Evolutionary conservation across 2,329 filamentous ascomycete genomes (phyloP).

Genomic region (Emericellopsis atlantica): DNA sequence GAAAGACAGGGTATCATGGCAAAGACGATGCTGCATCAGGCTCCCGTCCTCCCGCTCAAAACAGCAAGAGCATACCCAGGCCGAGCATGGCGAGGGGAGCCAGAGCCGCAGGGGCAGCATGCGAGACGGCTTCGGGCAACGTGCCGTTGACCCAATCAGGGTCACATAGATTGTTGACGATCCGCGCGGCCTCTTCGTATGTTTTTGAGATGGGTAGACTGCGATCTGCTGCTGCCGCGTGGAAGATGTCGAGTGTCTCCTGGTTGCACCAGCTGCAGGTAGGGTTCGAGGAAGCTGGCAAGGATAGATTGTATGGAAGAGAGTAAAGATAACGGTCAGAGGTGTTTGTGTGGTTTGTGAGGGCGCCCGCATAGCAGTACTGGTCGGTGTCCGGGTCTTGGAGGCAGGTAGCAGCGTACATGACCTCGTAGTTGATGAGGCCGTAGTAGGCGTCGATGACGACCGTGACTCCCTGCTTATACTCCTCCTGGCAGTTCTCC

Average conservation of each 20-base stretch:
- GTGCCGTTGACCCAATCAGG: constrained; percentile 42
- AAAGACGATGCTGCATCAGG: no score
- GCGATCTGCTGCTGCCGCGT: constrained; percentile 52
- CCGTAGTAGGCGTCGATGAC: constrained; percentile 66
- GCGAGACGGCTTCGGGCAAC: constrained; percentile 23
- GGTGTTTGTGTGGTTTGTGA: constrained; percentile 59
- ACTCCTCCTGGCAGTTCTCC: constrained; percentile 61
- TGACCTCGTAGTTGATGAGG: constrained; percentile 60
- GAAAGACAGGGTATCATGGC: no score
- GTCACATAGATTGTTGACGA: constrained; percentile 58
- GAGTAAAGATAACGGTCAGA: constrained; percentile 76
- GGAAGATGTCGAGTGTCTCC: constrained; percentile 73
- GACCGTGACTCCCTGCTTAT: constrained; percentile 49
- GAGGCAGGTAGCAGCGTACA: constrained; percentile 75
- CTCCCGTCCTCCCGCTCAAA: no score
- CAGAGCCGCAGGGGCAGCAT: no score
- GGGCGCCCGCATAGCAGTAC: constrained; percentile 76
- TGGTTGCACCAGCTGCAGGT: constrained; percentile 66
- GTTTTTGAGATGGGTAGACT: constrained; percentile 53
- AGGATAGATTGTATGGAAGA: constrained; percentile 60
- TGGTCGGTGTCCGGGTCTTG: constrained; percentile 49
- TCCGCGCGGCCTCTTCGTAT: constrained; percentile 58
- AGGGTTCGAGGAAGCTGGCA: constrained; percentile 57
- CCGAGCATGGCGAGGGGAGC: no score
- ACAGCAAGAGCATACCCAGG: no score